These are phyloP conservation scores for Naumovozyma dairenensis DNA, from an alignment of 805 yeast species.

Conservation along the genomic window DNA sequence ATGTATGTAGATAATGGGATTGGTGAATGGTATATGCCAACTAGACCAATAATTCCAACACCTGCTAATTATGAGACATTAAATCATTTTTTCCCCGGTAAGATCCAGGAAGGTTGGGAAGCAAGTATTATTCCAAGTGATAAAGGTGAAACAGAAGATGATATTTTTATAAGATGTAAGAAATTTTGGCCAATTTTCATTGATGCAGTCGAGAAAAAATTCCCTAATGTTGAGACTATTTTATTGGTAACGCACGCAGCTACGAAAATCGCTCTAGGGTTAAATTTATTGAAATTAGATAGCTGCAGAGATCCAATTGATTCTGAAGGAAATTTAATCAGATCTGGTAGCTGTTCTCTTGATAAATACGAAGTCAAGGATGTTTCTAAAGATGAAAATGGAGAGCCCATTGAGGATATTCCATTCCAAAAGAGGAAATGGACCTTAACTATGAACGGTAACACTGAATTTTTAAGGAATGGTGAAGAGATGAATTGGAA, in stretches of 20 bases:
- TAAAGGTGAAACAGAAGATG: slow-evolving; percentile 65
- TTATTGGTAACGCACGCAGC: slow-evolving; percentile 91
- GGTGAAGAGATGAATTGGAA: slow-evolving; percentile 97
- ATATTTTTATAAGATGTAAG: slow-evolving; percentile 54
- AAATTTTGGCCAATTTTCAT: slow-evolving; percentile 48
- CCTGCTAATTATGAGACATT: slow-evolving; percentile 50
- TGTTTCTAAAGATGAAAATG: slow-evolving; percentile 12
- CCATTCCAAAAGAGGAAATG: slow-evolving; percentile 35
- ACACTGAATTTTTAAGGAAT: slow-evolving; percentile 52
- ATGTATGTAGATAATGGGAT: slow-evolving; percentile 71
- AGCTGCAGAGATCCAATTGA: slow-evolving; percentile 44
- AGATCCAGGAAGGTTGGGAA: slow-evolving; percentile 38
- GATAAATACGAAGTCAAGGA: slow-evolving; percentile 42
- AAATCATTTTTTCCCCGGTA: slow-evolving; percentile 42
- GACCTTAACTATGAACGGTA: slow-evolving; percentile 61
- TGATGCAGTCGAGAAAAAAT: slow-evolving; percentile 43
- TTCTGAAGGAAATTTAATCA: slow-evolving; percentile 37
- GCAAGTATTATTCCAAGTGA: slow-evolving; percentile 50
- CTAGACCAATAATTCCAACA: slow-evolving; percentile 53
- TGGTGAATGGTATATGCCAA: slow-evolving; percentile 82
- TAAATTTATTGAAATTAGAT: slow-evolving; percentile 50
- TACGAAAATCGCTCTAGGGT: slow-evolving; percentile 77
- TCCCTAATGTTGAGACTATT: slow-evolving; percentile 53
- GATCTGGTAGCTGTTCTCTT: slow-evolving; percentile 80
- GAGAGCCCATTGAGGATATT: slow-evolving; percentile 8